A percentile compares a stretch with the other conserved stretches of the same genome.
Evolutionary conservation across 2,329 filamentous ascomycete genomes (phyloP).

Genomic region (Akanthomyces muscarius): DNA sequence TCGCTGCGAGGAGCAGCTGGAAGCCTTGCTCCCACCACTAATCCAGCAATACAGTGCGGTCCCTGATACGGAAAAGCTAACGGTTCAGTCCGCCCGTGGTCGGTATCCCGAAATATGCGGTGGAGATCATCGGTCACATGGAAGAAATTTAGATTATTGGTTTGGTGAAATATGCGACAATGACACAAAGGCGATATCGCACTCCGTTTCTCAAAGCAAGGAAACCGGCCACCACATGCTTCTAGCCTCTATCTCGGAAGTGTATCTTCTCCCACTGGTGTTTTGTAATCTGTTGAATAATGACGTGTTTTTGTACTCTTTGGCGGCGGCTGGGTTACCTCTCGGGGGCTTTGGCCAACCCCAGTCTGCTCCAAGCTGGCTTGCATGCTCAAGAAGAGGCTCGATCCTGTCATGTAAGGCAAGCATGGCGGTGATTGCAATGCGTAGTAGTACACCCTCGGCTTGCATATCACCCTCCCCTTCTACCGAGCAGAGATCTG

Average conservation of each 20-base stretch:
- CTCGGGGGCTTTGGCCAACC: neutral
- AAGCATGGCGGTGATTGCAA: neutral
- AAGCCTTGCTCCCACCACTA: too few species aligned
- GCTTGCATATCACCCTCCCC: neutral
- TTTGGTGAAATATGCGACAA: neutral
- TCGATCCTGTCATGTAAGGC: constrained; percentile 12
- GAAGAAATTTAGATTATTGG: neutral
- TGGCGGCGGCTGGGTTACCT: neutral
- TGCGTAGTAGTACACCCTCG: neutral
- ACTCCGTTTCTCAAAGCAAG: neutral
- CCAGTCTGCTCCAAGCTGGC: neutral
- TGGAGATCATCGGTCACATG: constrained; percentile 9
- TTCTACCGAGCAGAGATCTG: neutral
- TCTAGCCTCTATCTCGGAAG: neutral
- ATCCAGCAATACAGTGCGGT: neutral
- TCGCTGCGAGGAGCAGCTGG: too few species aligned
- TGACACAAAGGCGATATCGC: neutral
- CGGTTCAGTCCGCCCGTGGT: neutral
- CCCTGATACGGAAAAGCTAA: neutral
- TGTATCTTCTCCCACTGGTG: neutral
- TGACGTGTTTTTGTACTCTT: constrained; percentile 5
- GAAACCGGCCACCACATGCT: neutral
- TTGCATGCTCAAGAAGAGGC: neutral
- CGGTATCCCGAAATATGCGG: neutral
- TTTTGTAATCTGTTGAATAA: neutral